Base-by-base conservation (phyloP, 164 flowering plant species). In the Echeveria elegans region DNA sequence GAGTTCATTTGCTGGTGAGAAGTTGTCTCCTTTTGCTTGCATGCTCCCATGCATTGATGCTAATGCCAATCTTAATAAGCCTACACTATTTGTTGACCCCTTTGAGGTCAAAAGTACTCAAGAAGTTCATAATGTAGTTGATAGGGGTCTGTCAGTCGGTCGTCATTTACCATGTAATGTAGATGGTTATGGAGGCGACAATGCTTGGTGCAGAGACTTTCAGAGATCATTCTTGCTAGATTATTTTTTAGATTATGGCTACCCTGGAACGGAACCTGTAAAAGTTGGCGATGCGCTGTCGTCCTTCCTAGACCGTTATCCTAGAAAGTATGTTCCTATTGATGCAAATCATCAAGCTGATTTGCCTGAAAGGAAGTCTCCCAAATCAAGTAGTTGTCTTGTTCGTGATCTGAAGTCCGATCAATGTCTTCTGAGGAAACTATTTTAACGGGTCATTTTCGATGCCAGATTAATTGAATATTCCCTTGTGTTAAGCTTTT, bases 391-490 rank as follows among this genome's bases (percentile, higher is more conserved):
- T 6, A 26, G 12, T 9, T 37, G 28, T 67, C 4, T 15, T 14
- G n/a, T 31, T 45, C 37, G 70, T 26, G 52, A 63, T 45, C 58
- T 37, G 2, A 48, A 32, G 10, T 45, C 60, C 50, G 64, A 38
- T 36, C 11, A n/a, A n/a, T 31, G 1, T 1, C 62, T 32, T 72
- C 69, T 9, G 24, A 62, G 41, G 70, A 41, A 24, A 71, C 73
- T 30, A 66, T 38, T 66, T 15, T 77, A 63, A 62, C 76, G 76
- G 92, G 89, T 11, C 77, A n/a, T 83, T 85, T 71, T 80, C 88
- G 32, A 72, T 82, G 84, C 83, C 82, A 9, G 73, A 72, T 37
- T 69, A 43, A 14, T 43, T 43, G 47, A 18, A 18, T 16, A 11
- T 43, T 43, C 15, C 15, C 47, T 11, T 43, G 47, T 16, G 47